Evolutionary conservation across 192 early-diverging fungal species (phyloP).

Genomic region (Dissophora globulifera): DNA sequence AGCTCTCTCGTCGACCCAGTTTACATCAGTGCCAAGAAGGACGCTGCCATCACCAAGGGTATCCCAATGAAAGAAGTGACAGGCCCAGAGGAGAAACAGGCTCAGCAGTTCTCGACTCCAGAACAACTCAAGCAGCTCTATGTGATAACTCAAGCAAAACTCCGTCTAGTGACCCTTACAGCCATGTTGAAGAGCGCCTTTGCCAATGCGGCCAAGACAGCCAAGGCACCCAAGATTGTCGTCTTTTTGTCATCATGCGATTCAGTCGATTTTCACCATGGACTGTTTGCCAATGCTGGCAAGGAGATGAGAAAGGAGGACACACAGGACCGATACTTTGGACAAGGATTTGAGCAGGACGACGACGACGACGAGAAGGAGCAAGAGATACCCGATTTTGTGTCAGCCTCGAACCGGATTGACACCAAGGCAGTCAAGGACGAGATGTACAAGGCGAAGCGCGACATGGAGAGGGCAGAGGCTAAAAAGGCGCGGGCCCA

Average conservation of each 20-base stretch:
- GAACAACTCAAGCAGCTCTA: slow-evolving; percentile 90
- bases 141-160: slow-evolving; percentile 88
- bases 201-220: slow-evolving; percentile 13
- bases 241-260: slow-evolving; percentile 96
- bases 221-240: slow-evolving; percentile 75
- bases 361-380: slow-evolving; percentile 52
- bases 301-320: slow-evolving; percentile 52
- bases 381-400: slow-evolving; percentile 50
- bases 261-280: slow-evolving; percentile 95
- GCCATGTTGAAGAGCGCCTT: slow-evolving; percentile 74
- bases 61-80: slow-evolving; percentile 43
- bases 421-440: slow-evolving; percentile 39
- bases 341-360: slow-evolving; percentile 53
- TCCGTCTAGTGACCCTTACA: slow-evolving; percentile 87
- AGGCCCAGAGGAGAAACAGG: slow-evolving; percentile 50
- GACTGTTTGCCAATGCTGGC: slow-evolving; percentile 76
- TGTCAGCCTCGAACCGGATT: slow-evolving; percentile 43
- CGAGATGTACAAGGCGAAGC: slow-evolving; percentile 58
- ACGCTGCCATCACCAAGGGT: slow-evolving; percentile 42
- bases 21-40: slow-evolving; percentile 76
- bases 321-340: slow-evolving; percentile 48
- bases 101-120: slow-evolving; percentile 74
- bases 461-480: slow-evolving; percentile 60
- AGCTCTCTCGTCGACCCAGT: slow-evolving; percentile 80
- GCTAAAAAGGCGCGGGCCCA: slow-evolving; percentile 45